These are phyloP conservation scores for Hebeloma cylindrosporum DNA, from an alignment of 768 basidiomycete genomes.

Conservation along the genomic window DNA sequence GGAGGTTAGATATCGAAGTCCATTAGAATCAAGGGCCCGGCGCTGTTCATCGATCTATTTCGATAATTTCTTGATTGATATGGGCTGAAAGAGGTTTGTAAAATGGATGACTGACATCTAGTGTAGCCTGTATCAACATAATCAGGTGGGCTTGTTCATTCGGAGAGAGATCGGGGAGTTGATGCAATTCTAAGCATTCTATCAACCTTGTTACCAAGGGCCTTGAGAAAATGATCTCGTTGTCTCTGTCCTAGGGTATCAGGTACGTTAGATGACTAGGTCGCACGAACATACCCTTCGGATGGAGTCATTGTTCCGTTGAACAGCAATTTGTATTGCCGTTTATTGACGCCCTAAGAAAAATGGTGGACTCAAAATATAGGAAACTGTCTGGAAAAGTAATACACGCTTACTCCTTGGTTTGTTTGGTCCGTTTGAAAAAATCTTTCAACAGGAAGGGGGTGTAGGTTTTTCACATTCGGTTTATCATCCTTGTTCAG, in stretches of 20 bases:
- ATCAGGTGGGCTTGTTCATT: constrained; percentile 84
- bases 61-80: constrained; percentile 1
- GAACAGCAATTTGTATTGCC: constrained; percentile 57
- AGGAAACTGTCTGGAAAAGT: not conserved
- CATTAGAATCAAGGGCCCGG: constrained; percentile 89
- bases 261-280: not conserved
- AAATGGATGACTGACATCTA: constrained; percentile 60
- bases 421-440: constrained; percentile 35
- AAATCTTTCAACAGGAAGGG: constrained; percentile 59
- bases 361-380: not conserved
- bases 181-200: constrained; percentile 57
- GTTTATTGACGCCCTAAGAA: constrained; percentile 23
- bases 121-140: constrained; percentile 81
- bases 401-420: constrained; percentile 10
- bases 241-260: constrained; percentile 34
- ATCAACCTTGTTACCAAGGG: constrained; percentile 60
- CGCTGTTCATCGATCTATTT: constrained; percentile 83
- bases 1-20: constrained; percentile 88
- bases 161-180: constrained; percentile 68
- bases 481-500: constrained; percentile 17
- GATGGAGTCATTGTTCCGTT: constrained; percentile 35
- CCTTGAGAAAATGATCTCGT: constrained; percentile 61
- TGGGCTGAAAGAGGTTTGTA: not conserved
- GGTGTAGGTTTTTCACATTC: constrained; percentile 38
- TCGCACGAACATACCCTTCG: constrained; percentile 42